Conservation (phyloP, 1,284 basidiomycete species). For the Austroboletus olivaceoglutinosus region DNA sequence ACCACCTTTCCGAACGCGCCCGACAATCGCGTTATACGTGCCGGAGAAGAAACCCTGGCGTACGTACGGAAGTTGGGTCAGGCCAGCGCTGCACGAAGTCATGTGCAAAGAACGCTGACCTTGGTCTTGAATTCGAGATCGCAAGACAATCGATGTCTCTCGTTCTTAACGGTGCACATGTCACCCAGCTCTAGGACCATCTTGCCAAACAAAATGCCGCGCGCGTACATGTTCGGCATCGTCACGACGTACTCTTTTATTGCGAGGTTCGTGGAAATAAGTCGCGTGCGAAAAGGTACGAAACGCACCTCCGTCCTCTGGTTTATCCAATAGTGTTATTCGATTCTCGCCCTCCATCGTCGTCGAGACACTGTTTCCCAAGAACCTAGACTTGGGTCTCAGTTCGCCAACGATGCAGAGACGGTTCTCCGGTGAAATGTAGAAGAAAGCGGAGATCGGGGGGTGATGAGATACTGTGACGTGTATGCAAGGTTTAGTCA, state of each 20-base stretch:
- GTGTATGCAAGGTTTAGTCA: conserved; percentile 7
- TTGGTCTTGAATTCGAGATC: conserved; percentile 99
- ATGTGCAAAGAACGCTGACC: conserved; percentile 39
- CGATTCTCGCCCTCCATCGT: conserved; percentile 96
- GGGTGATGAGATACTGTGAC: conserved; percentile 82
- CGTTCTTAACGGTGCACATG: conserved; percentile 82
- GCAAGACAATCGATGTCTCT: conserved; percentile 69
- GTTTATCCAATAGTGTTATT: conserved; percentile 74
- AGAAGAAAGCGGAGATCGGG: conserved; percentile 96
- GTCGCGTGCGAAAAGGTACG: conserved; percentile 4
- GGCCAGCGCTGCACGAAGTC: too few species aligned
- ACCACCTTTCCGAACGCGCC: conserved; percentile 68
- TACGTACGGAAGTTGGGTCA: too few species aligned
- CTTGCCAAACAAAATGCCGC: conserved; percentile 96
- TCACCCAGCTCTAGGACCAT: conserved; percentile 98
- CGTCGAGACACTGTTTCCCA: conserved; percentile 95
- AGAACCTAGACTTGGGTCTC: conserved; percentile 92
- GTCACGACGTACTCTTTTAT: conserved; percentile 77
- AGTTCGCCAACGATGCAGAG: conserved; percentile 88
- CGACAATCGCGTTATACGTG: conserved; percentile 89
- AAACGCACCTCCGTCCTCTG: conserved; percentile 78
- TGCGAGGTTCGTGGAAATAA: background rate
- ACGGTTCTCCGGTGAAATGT: conserved; percentile 89
- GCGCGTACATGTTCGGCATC: conserved; percentile 98
- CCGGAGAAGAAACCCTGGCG: conserved; percentile 93